Conservation (phyloP, 2,329 filamentous ascomycete species). For the Aspergillus ruber region DNA sequence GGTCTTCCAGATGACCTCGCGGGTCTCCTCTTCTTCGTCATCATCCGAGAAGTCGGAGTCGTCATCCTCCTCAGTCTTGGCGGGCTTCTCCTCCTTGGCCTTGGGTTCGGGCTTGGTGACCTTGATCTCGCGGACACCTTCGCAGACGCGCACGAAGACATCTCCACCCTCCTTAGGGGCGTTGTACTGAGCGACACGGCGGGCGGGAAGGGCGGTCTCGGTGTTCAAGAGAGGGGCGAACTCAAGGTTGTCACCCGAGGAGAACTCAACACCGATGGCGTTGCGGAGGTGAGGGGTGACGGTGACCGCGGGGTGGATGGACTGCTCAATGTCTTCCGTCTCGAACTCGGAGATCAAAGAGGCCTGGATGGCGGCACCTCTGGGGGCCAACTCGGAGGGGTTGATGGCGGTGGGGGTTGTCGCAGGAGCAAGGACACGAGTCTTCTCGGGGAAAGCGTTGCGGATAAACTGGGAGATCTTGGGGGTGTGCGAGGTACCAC, state of each 20-base stretch:
- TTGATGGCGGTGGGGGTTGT: conserved; percentile 75
- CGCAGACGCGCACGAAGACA: conserved; percentile 79
- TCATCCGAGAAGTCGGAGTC: conserved; percentile 59
- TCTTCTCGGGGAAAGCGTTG: conserved; percentile 73
- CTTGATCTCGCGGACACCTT: conserved; percentile 87
- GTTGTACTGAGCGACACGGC: conserved; percentile 72
- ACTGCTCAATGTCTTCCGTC: conserved; percentile 86
- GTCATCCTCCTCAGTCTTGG: conserved; percentile 50
- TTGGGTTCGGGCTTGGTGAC: conserved; percentile 81
- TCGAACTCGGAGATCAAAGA: conserved; percentile 94
- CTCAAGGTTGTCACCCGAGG: conserved; percentile 54
- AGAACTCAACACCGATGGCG: conserved; percentile 77
- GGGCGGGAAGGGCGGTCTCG: conserved; percentile 84
- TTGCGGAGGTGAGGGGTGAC: conserved; percentile 85
- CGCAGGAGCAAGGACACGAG: conserved; percentile 73
- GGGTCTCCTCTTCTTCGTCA: conserved; percentile 67
- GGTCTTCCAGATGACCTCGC: conserved; percentile 89
- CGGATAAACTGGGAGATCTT: conserved; percentile 79
- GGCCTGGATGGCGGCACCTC: conserved; percentile 92
- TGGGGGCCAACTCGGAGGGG: conserved; percentile 80
- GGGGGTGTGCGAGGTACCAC: conserved; percentile 87
- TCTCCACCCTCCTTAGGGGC: conserved; percentile 77
- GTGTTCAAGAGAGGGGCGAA: conserved; percentile 77
- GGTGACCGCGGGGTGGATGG: conserved; percentile 89
- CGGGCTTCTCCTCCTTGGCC: conserved; percentile 56